phyloP scores from a whole-genome alignment of 352 stramenopile genomes.

The Globisporangium lucens region DNA sequence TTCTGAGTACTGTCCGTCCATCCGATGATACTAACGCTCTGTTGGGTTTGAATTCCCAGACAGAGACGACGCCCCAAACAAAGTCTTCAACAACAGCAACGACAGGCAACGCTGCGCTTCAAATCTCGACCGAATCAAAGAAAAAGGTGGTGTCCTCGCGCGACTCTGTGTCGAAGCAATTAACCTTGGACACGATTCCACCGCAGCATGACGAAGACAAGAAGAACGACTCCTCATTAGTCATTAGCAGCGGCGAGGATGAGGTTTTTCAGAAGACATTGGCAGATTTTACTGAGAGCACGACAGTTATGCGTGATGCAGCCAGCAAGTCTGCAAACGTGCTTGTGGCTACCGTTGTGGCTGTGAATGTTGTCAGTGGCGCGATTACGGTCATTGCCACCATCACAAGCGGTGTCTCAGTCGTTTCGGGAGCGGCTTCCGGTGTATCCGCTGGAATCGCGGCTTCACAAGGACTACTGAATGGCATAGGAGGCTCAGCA shows the following conservation, averaged over 20 bases:
- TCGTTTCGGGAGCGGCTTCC: slow-evolving; percentile 22
- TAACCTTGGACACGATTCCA: not conserved
- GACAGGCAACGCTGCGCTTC: not conserved
- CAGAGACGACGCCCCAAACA: not conserved
- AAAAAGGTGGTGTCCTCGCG: slow-evolving; percentile 5
- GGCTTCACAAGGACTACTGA: slow-evolving; percentile 26
- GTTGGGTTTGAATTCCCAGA: not conserved
- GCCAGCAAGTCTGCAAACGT: slow-evolving; percentile 45
- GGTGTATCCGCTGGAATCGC: slow-evolving; percentile 18
- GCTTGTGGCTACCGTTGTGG: slow-evolving; percentile 50
- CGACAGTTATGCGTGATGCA: slow-evolving; percentile 23
- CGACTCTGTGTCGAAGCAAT: slow-evolving; percentile 4
- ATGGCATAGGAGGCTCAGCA: slow-evolving; percentile 19
- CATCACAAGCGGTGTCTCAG: slow-evolving; percentile 31
- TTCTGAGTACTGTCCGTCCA: slow-evolving; percentile 12
- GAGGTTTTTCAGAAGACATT: slow-evolving; percentile 8
- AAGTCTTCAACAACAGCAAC: slow-evolving; percentile 4
- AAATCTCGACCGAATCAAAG: slow-evolving; percentile 12
- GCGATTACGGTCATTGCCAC: slow-evolving; percentile 46
- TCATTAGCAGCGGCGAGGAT: not conserved
- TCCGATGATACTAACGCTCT: not conserved
- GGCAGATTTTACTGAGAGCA: slow-evolving; percentile 16
- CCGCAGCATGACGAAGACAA: not conserved
- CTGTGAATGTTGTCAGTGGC: slow-evolving; percentile 45
- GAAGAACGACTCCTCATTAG: not conserved